phyloP scores from a whole-genome alignment of 2,329 filamentous ascomycete genomes.

The Colletotrichum kahawae region DNA sequence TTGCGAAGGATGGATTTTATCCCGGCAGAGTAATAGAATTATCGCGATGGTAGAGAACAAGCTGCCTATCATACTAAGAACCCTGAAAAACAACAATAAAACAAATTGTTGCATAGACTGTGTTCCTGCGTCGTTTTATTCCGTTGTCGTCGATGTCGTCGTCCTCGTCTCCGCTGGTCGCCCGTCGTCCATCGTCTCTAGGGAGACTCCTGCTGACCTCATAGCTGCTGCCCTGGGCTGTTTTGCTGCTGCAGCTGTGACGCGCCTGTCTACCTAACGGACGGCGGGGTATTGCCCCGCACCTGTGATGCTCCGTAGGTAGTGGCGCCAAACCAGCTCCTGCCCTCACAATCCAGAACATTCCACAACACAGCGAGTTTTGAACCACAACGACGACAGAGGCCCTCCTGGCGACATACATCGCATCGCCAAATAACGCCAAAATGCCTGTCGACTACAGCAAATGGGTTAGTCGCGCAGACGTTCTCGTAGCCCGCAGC shows the following conservation, averaged over 20 bases:
- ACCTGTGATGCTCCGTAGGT: slow-evolving; percentile 11
- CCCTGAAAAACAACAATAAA: too few relatives aligned
- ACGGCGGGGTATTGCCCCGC: slow-evolving; percentile 20
- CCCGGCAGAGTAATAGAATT: background rate
- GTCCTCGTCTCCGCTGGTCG: background rate
- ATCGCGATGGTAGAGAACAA: background rate
- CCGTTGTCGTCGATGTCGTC: background rate
- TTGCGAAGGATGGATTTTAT: background rate
- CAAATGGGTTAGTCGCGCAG: slow-evolving; percentile 64
- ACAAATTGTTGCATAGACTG: too few relatives aligned
- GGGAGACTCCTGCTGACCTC: background rate
- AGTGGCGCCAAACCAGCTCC: background rate
- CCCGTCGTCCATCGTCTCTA: background rate
- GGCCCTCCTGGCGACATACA: background rate
- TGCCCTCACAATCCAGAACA: slow-evolving; percentile 21
- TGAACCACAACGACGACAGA: background rate
- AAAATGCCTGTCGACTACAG: slow-evolving; percentile 65
- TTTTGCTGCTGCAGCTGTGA: background rate
- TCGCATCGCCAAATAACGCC: slow-evolving; percentile 22
- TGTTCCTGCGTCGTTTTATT: background rate
- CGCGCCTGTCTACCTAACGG: background rate
- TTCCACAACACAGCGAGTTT: slow-evolving; percentile 11
- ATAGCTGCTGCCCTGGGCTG: slow-evolving; percentile 1
- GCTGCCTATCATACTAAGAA: too few relatives aligned
- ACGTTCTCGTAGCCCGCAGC: background rate